Conservation (phyloP, 495 filamentous ascomycete genomes). For the Ascobolus immersus region DNA sequence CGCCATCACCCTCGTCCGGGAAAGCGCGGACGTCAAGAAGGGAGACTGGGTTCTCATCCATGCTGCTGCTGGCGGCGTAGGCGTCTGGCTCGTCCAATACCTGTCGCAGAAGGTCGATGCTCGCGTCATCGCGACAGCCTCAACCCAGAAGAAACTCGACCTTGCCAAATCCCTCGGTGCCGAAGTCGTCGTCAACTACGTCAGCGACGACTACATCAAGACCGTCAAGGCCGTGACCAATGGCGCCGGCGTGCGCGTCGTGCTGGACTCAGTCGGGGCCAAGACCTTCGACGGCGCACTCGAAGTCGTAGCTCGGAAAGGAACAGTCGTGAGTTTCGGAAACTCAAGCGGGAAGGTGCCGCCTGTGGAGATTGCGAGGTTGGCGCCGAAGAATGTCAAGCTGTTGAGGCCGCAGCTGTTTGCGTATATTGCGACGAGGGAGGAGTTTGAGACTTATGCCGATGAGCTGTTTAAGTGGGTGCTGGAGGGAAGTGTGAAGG, state of each 20-base stretch:
- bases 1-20: constrained; percentile 55
- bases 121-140: constrained; percentile 59
- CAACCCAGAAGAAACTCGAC: constrained; percentile 43
- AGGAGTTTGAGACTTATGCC: constrained; percentile 48
- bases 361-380: constrained; percentile 38
- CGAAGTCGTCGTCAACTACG: constrained; percentile 47
- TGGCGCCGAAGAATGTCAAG: constrained; percentile 60
- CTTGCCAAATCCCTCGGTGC: constrained; percentile 44
- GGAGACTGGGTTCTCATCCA: constrained; percentile 74
- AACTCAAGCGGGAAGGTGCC: constrained; percentile 67
- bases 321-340: constrained; percentile 62
- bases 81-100: constrained; percentile 52
- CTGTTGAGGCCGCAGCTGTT: constrained; percentile 50
- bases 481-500: constrained; percentile 37
- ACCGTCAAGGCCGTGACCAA: constrained; percentile 43
- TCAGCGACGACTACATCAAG: constrained; percentile 37
- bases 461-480: constrained; percentile 54
- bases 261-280: constrained; percentile 79
- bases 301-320: constrained; percentile 55
- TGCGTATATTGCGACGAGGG: constrained; percentile 46
- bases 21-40: constrained; percentile 44
- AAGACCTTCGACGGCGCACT: constrained; percentile 66
- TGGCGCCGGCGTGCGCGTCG: constrained; percentile 44
- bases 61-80: constrained; percentile 76
- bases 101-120: constrained; percentile 43